Base-by-base conservation (phyloP, 2,329 filamentous ascomycete species). In the Dendrostoma leiphaemia region DNA sequence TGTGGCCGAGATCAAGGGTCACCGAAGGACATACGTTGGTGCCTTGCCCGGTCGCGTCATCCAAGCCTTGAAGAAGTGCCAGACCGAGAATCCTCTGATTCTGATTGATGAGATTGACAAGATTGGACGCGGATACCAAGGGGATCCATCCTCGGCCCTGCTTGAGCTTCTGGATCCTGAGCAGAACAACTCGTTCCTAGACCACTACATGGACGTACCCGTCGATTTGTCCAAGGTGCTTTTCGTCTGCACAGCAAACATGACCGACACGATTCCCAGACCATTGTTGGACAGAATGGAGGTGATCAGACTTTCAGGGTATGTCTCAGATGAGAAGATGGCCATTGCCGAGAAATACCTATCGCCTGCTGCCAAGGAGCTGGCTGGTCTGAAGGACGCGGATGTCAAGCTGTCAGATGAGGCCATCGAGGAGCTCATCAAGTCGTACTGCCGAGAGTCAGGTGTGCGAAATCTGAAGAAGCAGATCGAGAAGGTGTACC, bases 71-170 rank as follows among this genome's bases (percentile, higher is more conserved):
- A 99, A 99, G 80, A 99, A 99, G 73, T 97, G 93, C 69, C 92
- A 97, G 74, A 99, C 94, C 0, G 95, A 99, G 73, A 99, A 99
- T 69, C 94, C 94, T 26, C 79, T 99, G 28, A 91, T 99, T 48
- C 75, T 99, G 60, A 97, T 99, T 61, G 94, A 99, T 67, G 94
- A 99, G 69, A 86, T 99, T 55, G 94, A 99, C 79, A 99, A 99
- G 77, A 96, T 99, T 67, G 94, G 94, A 29, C 86, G 91, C 54
- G 94, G 94, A 5, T 94, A 97, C 68, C 94, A 97, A 73, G 94
- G 94, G 24, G 94, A 99, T 65, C 95, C 95, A 13, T 91, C 94
- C 1, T 97, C 93, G 19, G 94, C 94, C 28, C 79, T 99, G 50
- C 83, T 99, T 3, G 94, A 99, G 69, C 74, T 99, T 48, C 84